A percentile compares a stretch with the other conserved stretches of the same genome.
These are phyloP conservation scores for Brasenia schreberi DNA, from an alignment of 164 flowering plant species.

Conservation along the genomic window DNA sequence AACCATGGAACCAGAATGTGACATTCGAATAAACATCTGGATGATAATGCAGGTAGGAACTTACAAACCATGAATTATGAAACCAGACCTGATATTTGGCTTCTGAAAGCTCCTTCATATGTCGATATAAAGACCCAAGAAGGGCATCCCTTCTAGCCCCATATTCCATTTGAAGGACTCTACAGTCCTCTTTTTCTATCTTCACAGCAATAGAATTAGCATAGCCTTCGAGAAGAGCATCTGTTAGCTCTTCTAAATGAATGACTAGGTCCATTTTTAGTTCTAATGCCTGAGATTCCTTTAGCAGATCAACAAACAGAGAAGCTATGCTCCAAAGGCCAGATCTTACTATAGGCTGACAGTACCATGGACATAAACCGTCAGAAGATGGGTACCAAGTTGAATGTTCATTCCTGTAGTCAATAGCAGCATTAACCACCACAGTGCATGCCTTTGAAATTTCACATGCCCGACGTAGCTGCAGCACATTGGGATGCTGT, in stretches of 20 bases:
- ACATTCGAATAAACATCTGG: too few species aligned
- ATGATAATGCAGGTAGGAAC: too few species aligned
- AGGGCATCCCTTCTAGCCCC: conserved; percentile 63
- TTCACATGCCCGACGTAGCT: conserved; percentile 64
- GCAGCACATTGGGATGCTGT: conserved; percentile 36
- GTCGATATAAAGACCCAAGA: conserved; percentile 57
- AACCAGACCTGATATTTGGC: conserved; percentile 38
- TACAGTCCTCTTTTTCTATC: conserved; percentile 60
- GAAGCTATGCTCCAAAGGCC: conserved; percentile 79
- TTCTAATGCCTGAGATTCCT: conserved; percentile 37
- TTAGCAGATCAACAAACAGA: conserved; percentile 56
- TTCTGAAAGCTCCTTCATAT: conserved; percentile 37
- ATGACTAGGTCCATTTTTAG: conserved; percentile 35
- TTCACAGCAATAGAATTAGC: conserved; percentile 69
- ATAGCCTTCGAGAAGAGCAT: conserved; percentile 65
- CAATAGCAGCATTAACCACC: conserved; percentile 38
- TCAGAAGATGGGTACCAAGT: conserved; percentile 88
- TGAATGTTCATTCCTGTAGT: conserved; percentile 56
- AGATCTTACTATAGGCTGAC: conserved; percentile 53
- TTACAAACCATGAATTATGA: background rate
- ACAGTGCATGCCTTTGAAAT: conserved; percentile 65
- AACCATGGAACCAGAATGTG: too few species aligned
- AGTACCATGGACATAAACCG: conserved; percentile 83
- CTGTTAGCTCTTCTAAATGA: conserved; percentile 46
- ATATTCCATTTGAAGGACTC: conserved; percentile 48